These are phyloP conservation scores for Mycena olivaceomarginata DNA, from an alignment of 768 basidiomycete species.

Conservation along the genomic window DNA sequence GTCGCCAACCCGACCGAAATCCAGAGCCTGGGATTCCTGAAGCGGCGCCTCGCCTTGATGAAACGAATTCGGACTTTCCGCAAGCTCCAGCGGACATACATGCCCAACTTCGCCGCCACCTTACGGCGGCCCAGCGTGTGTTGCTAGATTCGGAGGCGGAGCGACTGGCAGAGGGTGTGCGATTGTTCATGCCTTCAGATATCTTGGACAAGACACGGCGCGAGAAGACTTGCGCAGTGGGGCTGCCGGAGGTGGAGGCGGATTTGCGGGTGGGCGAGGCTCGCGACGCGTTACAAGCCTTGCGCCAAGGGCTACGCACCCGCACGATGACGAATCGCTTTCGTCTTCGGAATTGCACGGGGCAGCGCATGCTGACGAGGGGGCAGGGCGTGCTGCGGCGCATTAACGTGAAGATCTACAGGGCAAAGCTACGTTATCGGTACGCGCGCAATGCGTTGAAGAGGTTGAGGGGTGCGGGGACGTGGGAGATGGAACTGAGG, in stretches of 20 bases:
- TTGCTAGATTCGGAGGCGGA: background rate
- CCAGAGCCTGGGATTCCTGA: conserved; percentile 1
- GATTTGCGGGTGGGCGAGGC: background rate
- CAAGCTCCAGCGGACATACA: conserved; percentile 12
- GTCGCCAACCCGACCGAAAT: background rate
- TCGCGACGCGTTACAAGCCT: no score
- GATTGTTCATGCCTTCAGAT: conserved; percentile 2
- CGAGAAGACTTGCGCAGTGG: background rate
- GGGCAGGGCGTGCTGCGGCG: no score
- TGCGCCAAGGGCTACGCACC: no score
- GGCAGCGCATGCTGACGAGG: conserved; percentile 5
- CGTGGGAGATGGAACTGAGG: background rate
- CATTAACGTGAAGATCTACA: no score
- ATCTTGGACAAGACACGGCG: background rate
- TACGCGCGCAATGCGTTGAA: background rate
- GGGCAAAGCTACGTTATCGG: no score
- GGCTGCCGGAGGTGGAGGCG: background rate
- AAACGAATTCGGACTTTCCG: background rate
- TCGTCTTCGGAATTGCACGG: background rate
- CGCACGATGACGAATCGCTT: no score
- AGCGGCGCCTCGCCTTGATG: background rate
- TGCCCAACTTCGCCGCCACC: background rate
- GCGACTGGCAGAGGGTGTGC: background rate
- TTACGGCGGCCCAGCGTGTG: background rate
- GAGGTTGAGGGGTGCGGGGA: no score